These are phyloP conservation scores for Gymnopus androsaceus DNA, from an alignment of 1,284 basidiomycete species.

Conservation along the genomic window DNA sequence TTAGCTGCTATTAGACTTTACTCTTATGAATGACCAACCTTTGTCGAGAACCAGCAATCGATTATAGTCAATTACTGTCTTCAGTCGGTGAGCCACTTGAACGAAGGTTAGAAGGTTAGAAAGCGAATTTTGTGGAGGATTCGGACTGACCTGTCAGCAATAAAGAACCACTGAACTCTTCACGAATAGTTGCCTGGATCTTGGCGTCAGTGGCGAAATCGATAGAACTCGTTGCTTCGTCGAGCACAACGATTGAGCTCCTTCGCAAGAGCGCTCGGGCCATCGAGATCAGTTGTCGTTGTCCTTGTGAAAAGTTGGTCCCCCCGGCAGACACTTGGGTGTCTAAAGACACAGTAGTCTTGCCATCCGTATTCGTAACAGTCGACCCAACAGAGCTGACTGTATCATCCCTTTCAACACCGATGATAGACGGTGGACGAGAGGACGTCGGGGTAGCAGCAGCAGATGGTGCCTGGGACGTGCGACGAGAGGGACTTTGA, in stretches of 20 bases:
- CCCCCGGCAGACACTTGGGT: conserved; percentile 80
- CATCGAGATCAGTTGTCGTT: conserved; percentile 82
- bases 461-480: conserved; percentile 42
- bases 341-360: conserved; percentile 62
- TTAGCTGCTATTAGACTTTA: no score
- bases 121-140: not conserved
- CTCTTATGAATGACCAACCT: no score
- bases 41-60: conserved; percentile 81
- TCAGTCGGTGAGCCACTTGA: conserved; percentile 67
- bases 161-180: conserved; percentile 70
- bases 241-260: conserved; percentile 78
- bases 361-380: conserved; percentile 51
- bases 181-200: conserved; percentile 80
- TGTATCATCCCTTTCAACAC: conserved; percentile 34
- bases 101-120: not conserved
- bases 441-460: conserved; percentile 46
- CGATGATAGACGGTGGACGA: conserved; percentile 46
- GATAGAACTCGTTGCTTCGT: conserved; percentile 81
- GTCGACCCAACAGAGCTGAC: conserved; percentile 40
- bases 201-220: conserved; percentile 76
- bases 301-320: conserved; percentile 83
- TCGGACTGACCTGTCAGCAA: conserved; percentile 53
- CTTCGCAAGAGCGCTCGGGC: conserved; percentile 76
- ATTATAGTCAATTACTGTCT: conserved; percentile 79
- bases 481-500: conserved; percentile 48